Evolutionary conservation across 2,329 filamentous ascomycete genomes (phyloP), one percentile per base, ranked within the genome.

Genomic region (Dothideomycetidae sp.): DNA sequence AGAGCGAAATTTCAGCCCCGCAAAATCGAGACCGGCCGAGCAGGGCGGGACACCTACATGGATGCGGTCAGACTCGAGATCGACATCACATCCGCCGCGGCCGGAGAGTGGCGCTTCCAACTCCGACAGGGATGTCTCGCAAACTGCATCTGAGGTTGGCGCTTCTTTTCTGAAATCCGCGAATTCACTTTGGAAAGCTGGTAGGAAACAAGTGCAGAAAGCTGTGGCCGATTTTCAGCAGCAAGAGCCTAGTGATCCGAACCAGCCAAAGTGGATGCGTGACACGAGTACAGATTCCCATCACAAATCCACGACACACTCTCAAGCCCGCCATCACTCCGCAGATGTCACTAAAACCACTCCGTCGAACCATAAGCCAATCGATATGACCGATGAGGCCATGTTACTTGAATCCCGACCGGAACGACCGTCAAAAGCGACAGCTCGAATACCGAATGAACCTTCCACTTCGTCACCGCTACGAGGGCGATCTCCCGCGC

Each of bases 261-360:
- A 57, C 51, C 82, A 93, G 53, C 90, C 90, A 1, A 90, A 83
- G 53, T 98, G 90, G 90, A 93, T 98, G 88, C 76, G 80, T 49
- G 80, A 86, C 40, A 70, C 75, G 3, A 48, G 46, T 30, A 42
- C 53, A 40, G 47, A 51, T 37, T 45, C 48, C 2, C n/a, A n/a
- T n/a, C 47, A 46, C 26, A 39, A 46, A 28, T 45, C 52, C 50
- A 37, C 43, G 42, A 16, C 42, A 48, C 28, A 44, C 58, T 52
- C 47, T 52, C 44, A 54, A 56, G 39, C 15, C 11, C 31, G 10
- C 37, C 33, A 11, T 41, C 13, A 14, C 14, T 14, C 19, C n/a
- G 19, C 28, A 14, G 30, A 30, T 26, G 38, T 21, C 12, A 3
- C 13, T 26, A 11, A 14, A 2, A 38, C 29, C 23, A 36, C 39